phyloP scores from a whole-genome alignment of 2,329 filamentous ascomycete genomes.

The Xylariaceae sp. region DNA sequence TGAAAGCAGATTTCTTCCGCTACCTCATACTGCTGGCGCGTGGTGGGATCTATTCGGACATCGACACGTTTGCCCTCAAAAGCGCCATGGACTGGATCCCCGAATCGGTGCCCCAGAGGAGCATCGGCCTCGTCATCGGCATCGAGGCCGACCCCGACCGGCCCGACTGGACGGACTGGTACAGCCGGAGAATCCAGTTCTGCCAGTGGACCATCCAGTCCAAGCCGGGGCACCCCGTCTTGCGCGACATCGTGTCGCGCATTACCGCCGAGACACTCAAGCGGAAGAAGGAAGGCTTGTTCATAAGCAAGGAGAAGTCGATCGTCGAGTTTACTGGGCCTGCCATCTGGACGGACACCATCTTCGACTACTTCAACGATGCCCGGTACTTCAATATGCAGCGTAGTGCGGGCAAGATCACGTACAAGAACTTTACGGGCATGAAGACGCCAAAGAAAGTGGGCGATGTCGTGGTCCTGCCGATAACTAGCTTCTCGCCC shows the following conservation, averaged over 20 bases:
- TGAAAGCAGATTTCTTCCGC: slow-evolving; percentile 76
- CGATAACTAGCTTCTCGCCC: slow-evolving; percentile 95
- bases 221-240: slow-evolving; percentile 88
- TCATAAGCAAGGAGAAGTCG: slow-evolving; percentile 54
- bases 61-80: slow-evolving; percentile 82
- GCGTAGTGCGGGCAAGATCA: slow-evolving; percentile 65
- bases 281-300: slow-evolving; percentile 57
- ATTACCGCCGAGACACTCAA: slow-evolving; percentile 78
- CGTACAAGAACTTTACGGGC: slow-evolving; percentile 83
- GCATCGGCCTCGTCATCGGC: slow-evolving; percentile 81
- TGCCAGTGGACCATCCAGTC: slow-evolving; percentile 99
- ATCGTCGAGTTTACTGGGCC: slow-evolving; percentile 94
- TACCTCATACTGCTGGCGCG: slow-evolving; percentile 62
- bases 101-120: slow-evolving; percentile 64
- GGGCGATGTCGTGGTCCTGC: slow-evolving; percentile 87
- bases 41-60: slow-evolving; percentile 74
- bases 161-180: slow-evolving; percentile 90
- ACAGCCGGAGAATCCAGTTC: slow-evolving; percentile 92
- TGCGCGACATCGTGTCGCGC: slow-evolving; percentile 79
- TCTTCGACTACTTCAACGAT: slow-evolving; percentile 94
- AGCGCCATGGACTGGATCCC: slow-evolving; percentile 87
- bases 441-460: slow-evolving; percentile 80
- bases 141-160: slow-evolving; percentile 96
- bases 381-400: slow-evolving; percentile 78
- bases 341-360: slow-evolving; percentile 84